Percentiles rank a stretch among this genome's conserved stretches.
Evolutionary conservation across 2,329 filamentous ascomycete genomes (phyloP).

Genomic region (Tolypocladium ophioglossoides): DNA sequence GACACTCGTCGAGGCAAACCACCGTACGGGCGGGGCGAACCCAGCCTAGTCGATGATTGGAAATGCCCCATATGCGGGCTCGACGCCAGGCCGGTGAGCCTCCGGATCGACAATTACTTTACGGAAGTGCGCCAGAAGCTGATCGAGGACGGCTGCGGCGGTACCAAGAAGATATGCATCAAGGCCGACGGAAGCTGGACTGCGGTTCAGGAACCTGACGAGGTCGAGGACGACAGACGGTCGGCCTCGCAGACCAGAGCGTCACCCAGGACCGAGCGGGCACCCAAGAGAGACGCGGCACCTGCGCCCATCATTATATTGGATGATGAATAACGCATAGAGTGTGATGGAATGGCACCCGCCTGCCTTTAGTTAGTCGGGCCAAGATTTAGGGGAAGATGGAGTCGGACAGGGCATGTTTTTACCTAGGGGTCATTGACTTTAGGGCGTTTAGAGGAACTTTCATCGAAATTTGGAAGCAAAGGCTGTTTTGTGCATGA

Average conservation of each 20-base stretch:
- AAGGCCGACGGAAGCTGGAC: conserved; percentile 21
- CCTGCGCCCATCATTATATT: neutral
- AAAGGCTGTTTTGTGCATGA: neutral
- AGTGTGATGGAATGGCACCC: conserved; percentile 11
- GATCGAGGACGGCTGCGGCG: conserved; percentile 6
- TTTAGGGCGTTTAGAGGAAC: neutral
- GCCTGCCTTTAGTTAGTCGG: conserved; percentile 5
- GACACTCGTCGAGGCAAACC: conserved; percentile 46
- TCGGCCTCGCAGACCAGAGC: neutral
- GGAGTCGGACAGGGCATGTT: neutral
- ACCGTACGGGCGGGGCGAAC: conserved; percentile 25
- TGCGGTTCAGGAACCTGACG: conserved; percentile 18
- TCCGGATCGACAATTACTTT: conserved; percentile 69
- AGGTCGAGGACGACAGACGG: conserved; percentile 10
- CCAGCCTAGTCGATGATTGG: conserved; percentile 60
- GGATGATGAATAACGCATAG: neutral
- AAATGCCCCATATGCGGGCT: conserved; percentile 72
- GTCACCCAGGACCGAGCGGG: neutral
- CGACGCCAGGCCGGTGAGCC: conserved; percentile 64
- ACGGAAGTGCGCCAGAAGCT: conserved; percentile 48
- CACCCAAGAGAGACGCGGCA: neutral
- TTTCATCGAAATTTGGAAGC: neutral
- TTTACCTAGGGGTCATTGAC: too few relatives aligned
- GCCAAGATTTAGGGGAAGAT: neutral
- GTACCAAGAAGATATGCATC: conserved; percentile 20